These are phyloP conservation scores for Globisporangium cederbergense DNA, from an alignment of 352 stramenopile species.

Conservation along the genomic window DNA sequence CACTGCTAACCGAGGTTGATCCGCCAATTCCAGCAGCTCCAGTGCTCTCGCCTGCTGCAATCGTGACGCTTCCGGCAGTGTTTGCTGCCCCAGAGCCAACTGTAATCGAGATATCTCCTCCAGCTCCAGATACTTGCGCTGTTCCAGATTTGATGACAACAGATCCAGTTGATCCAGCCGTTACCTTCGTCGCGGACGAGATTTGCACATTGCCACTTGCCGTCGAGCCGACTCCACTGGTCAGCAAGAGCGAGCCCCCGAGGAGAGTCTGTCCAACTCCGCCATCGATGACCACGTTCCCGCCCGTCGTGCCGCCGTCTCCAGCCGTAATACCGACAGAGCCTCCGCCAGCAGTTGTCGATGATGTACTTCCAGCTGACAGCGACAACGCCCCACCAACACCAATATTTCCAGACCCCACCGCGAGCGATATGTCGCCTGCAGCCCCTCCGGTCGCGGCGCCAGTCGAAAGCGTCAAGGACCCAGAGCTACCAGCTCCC, in stretches of 20 bases:
- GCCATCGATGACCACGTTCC: slow-evolving; percentile 16
- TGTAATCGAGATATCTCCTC: slow-evolving; percentile 31
- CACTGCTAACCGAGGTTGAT: slow-evolving; percentile 19
- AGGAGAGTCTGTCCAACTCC: slow-evolving; percentile 16
- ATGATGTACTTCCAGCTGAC: slow-evolving; percentile 26
- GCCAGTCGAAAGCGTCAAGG: slow-evolving; percentile 39
- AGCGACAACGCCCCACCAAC: slow-evolving; percentile 36
- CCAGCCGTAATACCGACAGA: slow-evolving; percentile 27
- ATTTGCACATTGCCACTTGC: slow-evolving; percentile 33
- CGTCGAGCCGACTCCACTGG: slow-evolving; percentile 30
- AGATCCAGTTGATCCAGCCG: slow-evolving; percentile 29
- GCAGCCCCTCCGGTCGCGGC: slow-evolving; percentile 40
- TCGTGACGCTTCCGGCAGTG: slow-evolving; percentile 26
- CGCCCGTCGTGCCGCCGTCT: slow-evolving; percentile 29
- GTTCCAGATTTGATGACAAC: slow-evolving; percentile 29
- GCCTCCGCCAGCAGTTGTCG: slow-evolving; percentile 23
- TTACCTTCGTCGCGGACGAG: slow-evolving; percentile 25
- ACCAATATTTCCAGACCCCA: slow-evolving; percentile 41
- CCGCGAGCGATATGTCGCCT: slow-evolving; percentile 39
- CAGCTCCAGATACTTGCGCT: slow-evolving; percentile 22
- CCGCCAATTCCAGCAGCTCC: slow-evolving; percentile 22
- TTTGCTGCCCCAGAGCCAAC: slow-evolving; percentile 28
- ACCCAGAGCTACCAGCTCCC: slow-evolving; percentile 44
- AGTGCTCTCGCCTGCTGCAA: slow-evolving; percentile 36
- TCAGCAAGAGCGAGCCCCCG: slow-evolving; percentile 34